These are phyloP conservation scores for Exophiala viscosa DNA, from an alignment of 2,329 filamentous ascomycete genomes.

Conservation along the genomic window DNA sequence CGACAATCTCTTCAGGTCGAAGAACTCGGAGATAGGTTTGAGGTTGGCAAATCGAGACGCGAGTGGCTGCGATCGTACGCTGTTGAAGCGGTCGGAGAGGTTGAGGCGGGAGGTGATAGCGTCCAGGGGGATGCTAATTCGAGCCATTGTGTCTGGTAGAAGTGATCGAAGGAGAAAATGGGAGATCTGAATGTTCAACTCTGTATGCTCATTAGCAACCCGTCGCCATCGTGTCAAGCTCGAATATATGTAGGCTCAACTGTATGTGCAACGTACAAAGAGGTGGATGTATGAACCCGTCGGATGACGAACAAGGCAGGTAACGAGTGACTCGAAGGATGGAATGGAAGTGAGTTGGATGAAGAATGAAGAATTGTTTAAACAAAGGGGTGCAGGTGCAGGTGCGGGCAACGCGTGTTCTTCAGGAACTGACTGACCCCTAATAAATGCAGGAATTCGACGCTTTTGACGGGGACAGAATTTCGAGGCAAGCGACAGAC, in stretches of 20 bases:
- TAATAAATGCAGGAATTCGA: neutral
- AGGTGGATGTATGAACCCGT: neutral
- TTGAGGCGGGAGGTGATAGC: conserved; percentile 87
- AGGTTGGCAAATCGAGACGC: conserved; percentile 86
- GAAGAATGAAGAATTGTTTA: neutral
- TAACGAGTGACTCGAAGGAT: neutral
- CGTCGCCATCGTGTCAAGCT: no score
- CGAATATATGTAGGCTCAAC: neutral
- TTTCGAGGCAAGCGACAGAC: neutral
- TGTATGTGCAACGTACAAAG: conserved; percentile 3
- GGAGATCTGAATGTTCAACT: neutral
- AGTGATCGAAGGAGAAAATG: neutral
- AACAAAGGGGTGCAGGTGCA: neutral
- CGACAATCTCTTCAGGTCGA: conserved; percentile 91
- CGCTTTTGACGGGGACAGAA: neutral
- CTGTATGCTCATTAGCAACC: conserved; percentile 3
- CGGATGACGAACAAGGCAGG: neutral
- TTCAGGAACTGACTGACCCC: no score
- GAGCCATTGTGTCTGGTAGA: conserved; percentile 59
- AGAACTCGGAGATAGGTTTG: conserved; percentile 84
- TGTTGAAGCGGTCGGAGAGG: conserved; percentile 77
- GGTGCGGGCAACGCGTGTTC: no score
- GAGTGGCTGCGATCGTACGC: conserved; percentile 74
- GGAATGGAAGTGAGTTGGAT: neutral
- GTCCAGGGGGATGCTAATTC: conserved; percentile 90